Percentiles rank a stretch among this genome's conserved stretches.
These are phyloP conservation scores for Haplosporangium gracile DNA, from an alignment of 192 early-diverging fungal species.

Conservation along the genomic window DNA sequence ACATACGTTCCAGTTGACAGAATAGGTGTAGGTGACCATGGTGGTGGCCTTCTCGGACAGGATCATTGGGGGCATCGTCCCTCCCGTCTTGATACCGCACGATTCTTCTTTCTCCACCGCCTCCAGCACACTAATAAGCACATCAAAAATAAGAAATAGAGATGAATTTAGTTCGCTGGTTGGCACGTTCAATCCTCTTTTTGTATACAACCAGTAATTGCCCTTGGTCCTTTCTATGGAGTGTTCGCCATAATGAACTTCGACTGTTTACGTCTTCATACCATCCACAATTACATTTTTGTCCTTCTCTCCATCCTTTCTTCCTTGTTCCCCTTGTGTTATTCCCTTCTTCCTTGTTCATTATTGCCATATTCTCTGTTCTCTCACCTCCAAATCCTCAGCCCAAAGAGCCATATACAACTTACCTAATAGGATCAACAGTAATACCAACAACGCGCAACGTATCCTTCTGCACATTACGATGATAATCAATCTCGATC, in stretches of 20 bases:
- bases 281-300: too few relatives aligned
- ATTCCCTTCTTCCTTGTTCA: too few relatives aligned
- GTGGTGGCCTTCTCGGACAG: constrained; percentile 25
- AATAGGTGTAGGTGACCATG: constrained; percentile 74
- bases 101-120: not conserved
- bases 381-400: not conserved
- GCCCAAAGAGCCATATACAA: not conserved
- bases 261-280: too few relatives aligned
- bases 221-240: too few relatives aligned
- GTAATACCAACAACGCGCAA: constrained; percentile 91
- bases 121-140: constrained; percentile 16
- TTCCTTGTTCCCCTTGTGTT: too few relatives aligned
- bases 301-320: too few relatives aligned
- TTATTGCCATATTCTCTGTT: too few relatives aligned
- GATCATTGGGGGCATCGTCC: not conserved
- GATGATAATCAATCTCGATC: constrained; percentile 88
- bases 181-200: not conserved
- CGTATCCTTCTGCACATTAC: constrained; percentile 67
- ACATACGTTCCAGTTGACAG: constrained; percentile 70
- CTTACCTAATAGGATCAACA: constrained; percentile 77
- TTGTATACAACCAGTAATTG: not conserved
- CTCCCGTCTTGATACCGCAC: constrained; percentile 11
- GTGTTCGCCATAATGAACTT: too few relatives aligned
- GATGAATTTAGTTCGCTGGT: not conserved
- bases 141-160: not conserved